Base-by-base conservation (phyloP, 768 basidiomycete genomes). In the Lepiota subincarnata region DNA sequence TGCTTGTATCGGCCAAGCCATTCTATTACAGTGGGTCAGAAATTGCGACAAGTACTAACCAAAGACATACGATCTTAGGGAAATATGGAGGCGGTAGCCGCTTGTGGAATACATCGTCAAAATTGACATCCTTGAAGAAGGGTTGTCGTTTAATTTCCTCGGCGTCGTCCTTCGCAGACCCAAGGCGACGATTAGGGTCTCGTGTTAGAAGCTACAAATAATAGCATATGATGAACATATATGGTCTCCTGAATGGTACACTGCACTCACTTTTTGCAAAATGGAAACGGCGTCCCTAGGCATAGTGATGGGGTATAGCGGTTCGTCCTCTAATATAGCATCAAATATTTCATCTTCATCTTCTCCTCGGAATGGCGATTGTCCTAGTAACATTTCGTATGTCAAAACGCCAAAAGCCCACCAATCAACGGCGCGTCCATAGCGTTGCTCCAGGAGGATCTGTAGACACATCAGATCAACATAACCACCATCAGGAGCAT, bases 271-370 rank as follows among this genome's bases (percentile, higher is more conserved):
- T 80, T 94, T 94, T 66, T 97, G 94, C 53, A 99, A 65, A 58
- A 98, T 89, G 16, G 92, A 92, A 41, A 98, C 95, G 6, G 94
- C 94, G 62, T 98, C 96, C 49, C 92, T 80, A 6, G 95, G 97
- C 97, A 99, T 99, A 5, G 97, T 98, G 60, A 99, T 98, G 1
- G 97, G 97, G 71, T 98, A 99, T 56, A 99, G 67, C 22, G 95
- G 96, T 67, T 98, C 97, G 64, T 99, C 97, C 69, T 98, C 97
- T 28, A 99, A 72, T 61, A 99, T 98, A 37, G 97, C 97, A 68
- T 99, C 97, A 67, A 98, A 99, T 55, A 99, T 98, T 76, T 99
- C 97, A 65, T 99, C 97, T 68, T 98, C 97, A 60, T 98, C 97
- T 62, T 99, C 97, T 53, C 97, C 97, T 41, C 95, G 87, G 87